Percentiles rank a stretch among this genome's conserved stretches.
phyloP scores from a whole-genome alignment of 352 stramenopile genomes.

The Phytophthora pistaciae region DNA sequence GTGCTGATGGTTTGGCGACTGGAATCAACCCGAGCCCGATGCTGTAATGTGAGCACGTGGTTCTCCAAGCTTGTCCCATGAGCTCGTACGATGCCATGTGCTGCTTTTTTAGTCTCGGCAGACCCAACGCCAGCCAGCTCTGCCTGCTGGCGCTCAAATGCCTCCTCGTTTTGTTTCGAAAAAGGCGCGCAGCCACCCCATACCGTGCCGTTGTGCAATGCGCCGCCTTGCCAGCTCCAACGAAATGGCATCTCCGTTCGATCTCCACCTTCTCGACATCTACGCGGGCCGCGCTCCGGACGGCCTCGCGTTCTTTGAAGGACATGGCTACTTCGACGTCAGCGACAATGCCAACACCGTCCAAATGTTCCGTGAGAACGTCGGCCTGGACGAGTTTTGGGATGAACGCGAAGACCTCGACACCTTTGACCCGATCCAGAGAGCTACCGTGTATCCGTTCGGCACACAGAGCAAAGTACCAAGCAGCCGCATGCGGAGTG shows the following conservation, averaged over 20 bases:
- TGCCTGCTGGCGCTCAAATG: conserved; percentile 24
- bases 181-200: conserved; percentile 26
- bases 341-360: conserved; percentile 77
- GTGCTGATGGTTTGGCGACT: conserved; percentile 2
- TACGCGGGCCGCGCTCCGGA: conserved; percentile 59
- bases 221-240: conserved; percentile 11
- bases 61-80: conserved; percentile 15
- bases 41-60: conserved; percentile 19
- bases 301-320: conserved; percentile 77
- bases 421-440: conserved; percentile 27
- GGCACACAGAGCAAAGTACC: conserved; percentile 39
- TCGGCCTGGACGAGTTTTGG: conserved; percentile 75
- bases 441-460: conserved; percentile 43
- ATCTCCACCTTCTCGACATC: conserved; percentile 65
- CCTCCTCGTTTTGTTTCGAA: conserved; percentile 26
- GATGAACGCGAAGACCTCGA: conserved; percentile 53
- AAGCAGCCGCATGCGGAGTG: conserved; percentile 39
- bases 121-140: conserved; percentile 7
- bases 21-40: conserved; percentile 28
- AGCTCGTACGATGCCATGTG: conserved; percentile 16
- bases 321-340: conserved; percentile 83
- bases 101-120: conserved; percentile 30
- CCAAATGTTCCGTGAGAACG: conserved; percentile 79
- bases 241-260: conserved; percentile 55
- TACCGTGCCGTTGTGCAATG: conserved; percentile 24